Evolutionary conservation across 495 filamentous ascomycete species (phyloP), one percentile per base, ranked within the genome.

Genomic region (Cercophora newfieldiana): DNA sequence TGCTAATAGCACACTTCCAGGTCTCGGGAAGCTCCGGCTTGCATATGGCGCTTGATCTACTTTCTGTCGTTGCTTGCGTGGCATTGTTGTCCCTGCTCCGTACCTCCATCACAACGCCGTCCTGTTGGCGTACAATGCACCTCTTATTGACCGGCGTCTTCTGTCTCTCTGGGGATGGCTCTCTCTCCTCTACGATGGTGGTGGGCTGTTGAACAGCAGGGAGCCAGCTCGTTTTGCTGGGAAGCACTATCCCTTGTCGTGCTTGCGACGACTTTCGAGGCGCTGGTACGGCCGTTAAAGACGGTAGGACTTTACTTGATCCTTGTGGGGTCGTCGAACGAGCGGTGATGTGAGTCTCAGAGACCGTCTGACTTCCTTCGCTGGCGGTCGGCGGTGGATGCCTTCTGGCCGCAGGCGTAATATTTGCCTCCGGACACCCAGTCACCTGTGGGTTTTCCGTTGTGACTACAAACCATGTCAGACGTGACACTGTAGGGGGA

Each of bases 131-230:
- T 44, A 19, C 8, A 16, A 29, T 50, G n/a, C 22, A 50, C 29
- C 26, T 37, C 2, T 56, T 64, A n/a, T 59, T 49, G 24, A 14
- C 30, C 31, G 54, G 29, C 12, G 19, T 29, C 29, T 61, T 25
- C 12, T 60, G 22, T 22, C 64, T 65, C 14, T 66, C 64, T 51
- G 67, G 60, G 3, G 69, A 72, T 1, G 25, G 72, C 24, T 78
- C 72, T 51, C 63, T 73, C 60, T 78, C 75, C 60, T 78, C 75
- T 16, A 71, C 58, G 3, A 78, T 77, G 1, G 73, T 67, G 2
- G 61, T 56, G 4, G 71, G 71, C 22, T 65, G 56, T 3, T 65
- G 59, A 18, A 57, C n/a, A 16, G 31, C 21, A 12, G 50, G 33
- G 16, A 10, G 44, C 69, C 66, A 64, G 18, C 33, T 61, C 21